Conservation (phyloP, 1,139 yeast species). For the Geotrichum reessii region DNA sequence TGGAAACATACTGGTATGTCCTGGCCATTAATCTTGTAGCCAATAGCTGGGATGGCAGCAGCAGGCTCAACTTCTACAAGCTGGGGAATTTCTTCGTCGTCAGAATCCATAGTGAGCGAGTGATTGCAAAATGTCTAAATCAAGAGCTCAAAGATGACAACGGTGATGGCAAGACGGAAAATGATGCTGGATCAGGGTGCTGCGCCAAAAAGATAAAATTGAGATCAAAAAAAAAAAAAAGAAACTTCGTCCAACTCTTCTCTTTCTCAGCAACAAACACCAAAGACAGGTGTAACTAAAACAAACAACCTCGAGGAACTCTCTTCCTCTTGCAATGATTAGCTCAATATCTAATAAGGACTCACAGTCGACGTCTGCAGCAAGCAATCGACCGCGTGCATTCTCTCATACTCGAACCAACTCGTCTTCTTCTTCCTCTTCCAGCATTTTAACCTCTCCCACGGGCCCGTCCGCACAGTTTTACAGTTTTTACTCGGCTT, state of each 20-base stretch:
- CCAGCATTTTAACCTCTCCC: constrained; percentile 22
- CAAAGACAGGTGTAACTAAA: neutral
- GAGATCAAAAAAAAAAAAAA: neutral
- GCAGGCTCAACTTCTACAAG: constrained; percentile 9
- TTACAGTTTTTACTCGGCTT: neutral
- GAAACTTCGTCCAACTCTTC: neutral
- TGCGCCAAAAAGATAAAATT: neutral
- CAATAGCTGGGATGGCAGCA: constrained; percentile 10
- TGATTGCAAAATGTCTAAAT: too few relatives aligned
- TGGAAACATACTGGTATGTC: constrained; percentile 10
- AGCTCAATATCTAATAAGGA: constrained; percentile 23
- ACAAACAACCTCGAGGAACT: neutral
- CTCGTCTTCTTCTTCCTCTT: constrained; percentile 30
- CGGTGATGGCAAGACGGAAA: neutral
- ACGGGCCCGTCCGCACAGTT: constrained; percentile 4
- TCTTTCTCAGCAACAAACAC: neutral
- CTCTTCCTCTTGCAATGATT: constrained; percentile 7
- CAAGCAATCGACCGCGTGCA: constrained; percentile 21
- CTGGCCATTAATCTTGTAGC: neutral
- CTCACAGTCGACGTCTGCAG: constrained; percentile 9
- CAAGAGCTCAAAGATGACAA: too few relatives aligned
- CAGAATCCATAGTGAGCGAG: constrained; percentile 14
- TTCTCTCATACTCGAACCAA: constrained; percentile 31
- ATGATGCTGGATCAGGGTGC: neutral
- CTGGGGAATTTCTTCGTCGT: constrained; percentile 16